Conservation (phyloP, 108 stramenopile species). For the Skeletonema costatum region DNA sequence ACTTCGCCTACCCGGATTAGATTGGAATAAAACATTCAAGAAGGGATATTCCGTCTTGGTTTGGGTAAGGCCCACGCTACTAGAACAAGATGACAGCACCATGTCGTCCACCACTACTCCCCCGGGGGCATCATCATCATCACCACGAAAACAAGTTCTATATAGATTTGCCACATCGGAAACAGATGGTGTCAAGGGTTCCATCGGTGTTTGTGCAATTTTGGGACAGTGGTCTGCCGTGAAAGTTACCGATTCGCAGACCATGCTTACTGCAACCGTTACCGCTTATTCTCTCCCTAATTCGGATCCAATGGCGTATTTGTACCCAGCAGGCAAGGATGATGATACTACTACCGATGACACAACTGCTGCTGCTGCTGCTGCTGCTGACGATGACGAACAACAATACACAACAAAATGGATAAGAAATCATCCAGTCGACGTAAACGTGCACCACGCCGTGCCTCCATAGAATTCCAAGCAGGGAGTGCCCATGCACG, state of each 20-base stretch:
- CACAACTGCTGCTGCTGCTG: background rate
- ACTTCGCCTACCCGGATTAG: constrained; percentile 64
- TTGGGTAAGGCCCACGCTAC: constrained; percentile 73
- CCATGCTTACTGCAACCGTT: constrained; percentile 38
- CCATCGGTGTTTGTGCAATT: constrained; percentile 59
- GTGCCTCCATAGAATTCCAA: constrained; percentile 3
- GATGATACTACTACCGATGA: background rate
- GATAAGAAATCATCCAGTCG: constrained; percentile 17
- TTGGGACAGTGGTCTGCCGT: constrained; percentile 59
- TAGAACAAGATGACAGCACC: background rate
- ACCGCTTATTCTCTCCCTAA: constrained; percentile 52
- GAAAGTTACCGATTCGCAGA: background rate
- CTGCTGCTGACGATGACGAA: background rate
- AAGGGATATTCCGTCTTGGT: constrained; percentile 79
- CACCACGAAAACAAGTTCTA: constrained; percentile 41
- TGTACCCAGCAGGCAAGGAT: constrained; percentile 18
- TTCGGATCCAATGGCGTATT: constrained; percentile 26
- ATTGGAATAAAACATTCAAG: constrained; percentile 79
- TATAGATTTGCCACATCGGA: constrained; percentile 70
- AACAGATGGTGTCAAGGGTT: constrained; percentile 31
- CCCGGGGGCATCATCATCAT: background rate
- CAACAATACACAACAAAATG: constrained; percentile 6
- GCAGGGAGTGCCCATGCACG: constrained; percentile 9
- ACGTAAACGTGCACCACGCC: constrained; percentile 2
- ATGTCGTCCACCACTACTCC: background rate